Percentiles rank a stretch among this genome's conserved stretches.
Evolutionary conservation across 148 eudicot species (phyloP).

Genomic region (Cornus controversa): DNA sequence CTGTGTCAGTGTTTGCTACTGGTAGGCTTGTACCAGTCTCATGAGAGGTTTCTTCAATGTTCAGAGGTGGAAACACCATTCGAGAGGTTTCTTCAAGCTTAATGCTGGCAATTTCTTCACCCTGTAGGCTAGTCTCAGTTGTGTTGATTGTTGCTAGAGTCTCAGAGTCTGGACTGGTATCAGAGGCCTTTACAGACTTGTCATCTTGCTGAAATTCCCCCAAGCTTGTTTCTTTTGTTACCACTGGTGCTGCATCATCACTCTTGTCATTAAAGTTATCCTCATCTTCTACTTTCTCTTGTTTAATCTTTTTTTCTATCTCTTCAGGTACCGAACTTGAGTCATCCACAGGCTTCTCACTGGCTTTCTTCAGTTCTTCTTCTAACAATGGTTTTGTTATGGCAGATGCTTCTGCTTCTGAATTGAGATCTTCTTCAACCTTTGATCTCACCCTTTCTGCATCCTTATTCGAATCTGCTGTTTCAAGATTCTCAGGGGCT

Average conservation of each 20-base stretch:
- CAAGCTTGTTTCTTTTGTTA: conserved; percentile 14
- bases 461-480: not conserved
- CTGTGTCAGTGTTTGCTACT: no score
- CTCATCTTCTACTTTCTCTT: not conserved
- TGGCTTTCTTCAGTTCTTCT: not conserved
- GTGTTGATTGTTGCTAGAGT: not conserved
- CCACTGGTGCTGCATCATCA: not conserved
- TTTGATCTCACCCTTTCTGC: not conserved
- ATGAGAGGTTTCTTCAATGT: no score
- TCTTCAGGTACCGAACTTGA: not conserved
- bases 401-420: conserved; percentile 16
- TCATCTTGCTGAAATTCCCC: conserved; percentile 10
- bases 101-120: not conserved
- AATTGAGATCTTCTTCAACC: conserved; percentile 11
- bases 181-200: not conserved
- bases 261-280: no score
- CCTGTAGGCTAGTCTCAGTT: not conserved
- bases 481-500: conserved; percentile 7
- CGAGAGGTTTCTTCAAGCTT: conserved; percentile 4
- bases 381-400: conserved; percentile 1
- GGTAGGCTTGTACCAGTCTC: no score
- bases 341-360: conserved; percentile 1
- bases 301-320: not conserved
- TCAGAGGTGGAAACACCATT: no score
- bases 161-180: not conserved